phyloP scores from a whole-genome alignment of 2,329 filamentous ascomycete species.

The Karstenula rhodostoma region DNA sequence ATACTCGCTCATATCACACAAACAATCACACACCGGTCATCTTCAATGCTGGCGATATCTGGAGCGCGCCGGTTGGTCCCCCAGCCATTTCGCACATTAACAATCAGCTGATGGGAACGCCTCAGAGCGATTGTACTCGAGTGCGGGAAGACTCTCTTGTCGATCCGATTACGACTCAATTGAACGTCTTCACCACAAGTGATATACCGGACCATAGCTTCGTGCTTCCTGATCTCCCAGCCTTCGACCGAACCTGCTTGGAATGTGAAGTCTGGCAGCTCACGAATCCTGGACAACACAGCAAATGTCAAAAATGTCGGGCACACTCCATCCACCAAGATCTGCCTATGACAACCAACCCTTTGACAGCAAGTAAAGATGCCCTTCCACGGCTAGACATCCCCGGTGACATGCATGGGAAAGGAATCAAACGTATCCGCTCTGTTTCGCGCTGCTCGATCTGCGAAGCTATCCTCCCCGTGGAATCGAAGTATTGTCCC shows the following conservation, averaged over 20 bases:
- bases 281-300: slow-evolving; percentile 29
- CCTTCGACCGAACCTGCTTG: slow-evolving; percentile 24
- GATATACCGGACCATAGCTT: slow-evolving; percentile 20
- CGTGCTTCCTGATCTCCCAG: slow-evolving; percentile 17
- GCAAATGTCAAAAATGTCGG: slow-evolving; percentile 35
- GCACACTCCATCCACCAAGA: slow-evolving; percentile 15
- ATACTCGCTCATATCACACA: not conserved
- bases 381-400: slow-evolving; percentile 21
- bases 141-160: slow-evolving; percentile 20
- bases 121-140: slow-evolving; percentile 16
- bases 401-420: slow-evolving; percentile 14
- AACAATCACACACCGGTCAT: slow-evolving; percentile 8
- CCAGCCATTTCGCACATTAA: not conserved
- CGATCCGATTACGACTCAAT: slow-evolving; percentile 28
- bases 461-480: slow-evolving; percentile 30
- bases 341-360: not conserved
- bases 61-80: slow-evolving; percentile 21
- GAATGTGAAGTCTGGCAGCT: slow-evolving; percentile 36
- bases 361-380: slow-evolving; percentile 13
- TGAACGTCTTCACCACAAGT: slow-evolving; percentile 33
- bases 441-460: slow-evolving; percentile 29
- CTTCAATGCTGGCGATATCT: slow-evolving; percentile 16
- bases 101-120: not conserved
- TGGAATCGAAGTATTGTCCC: slow-evolving; percentile 26
- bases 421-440: not conserved